Evolutionary conservation across 139 green algal genomes (phyloP).

Genomic region (Micractinium sp.): DNA sequence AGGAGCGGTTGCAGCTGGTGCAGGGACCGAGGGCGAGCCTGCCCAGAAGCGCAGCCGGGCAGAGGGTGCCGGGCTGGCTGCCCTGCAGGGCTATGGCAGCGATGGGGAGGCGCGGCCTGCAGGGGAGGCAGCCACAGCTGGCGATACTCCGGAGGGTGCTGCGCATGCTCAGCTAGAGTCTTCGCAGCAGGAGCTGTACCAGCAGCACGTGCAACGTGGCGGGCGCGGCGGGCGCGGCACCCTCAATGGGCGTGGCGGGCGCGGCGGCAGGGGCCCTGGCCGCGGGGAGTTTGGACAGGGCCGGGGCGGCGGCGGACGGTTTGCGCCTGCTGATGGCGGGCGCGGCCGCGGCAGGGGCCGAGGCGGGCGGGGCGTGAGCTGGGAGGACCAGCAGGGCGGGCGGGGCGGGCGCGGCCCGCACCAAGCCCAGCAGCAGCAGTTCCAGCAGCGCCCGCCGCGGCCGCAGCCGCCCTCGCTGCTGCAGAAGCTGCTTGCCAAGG

Average conservation of each 20-base stretch:
- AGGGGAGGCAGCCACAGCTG: background rate
- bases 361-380: constrained; percentile 3
- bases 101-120: background rate
- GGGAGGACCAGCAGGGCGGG: constrained; percentile 10
- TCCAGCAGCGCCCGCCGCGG: constrained; percentile 9
- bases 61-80: background rate
- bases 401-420: background rate
- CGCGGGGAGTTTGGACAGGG: background rate
- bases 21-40: background rate
- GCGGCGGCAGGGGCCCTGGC: background rate
- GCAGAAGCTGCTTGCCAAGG: constrained; percentile 66
- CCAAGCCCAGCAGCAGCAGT: background rate
- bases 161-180: background rate
- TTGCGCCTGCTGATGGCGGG: background rate
- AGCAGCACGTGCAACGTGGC: constrained; percentile 20
- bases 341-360: constrained; percentile 2
- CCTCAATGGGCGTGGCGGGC: background rate
- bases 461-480: constrained; percentile 52
- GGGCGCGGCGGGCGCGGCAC: too few species aligned
- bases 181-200: constrained; percentile 12
- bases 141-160: background rate
- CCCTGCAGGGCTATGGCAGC: background rate
- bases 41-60: background rate
- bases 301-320: background rate
- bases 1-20: too few species aligned